Evolutionary conservation across 371 early-diverging fungal species (phyloP), one percentile per base, ranked within the genome.

Genomic region (Actinomortierella wolfii): DNA sequence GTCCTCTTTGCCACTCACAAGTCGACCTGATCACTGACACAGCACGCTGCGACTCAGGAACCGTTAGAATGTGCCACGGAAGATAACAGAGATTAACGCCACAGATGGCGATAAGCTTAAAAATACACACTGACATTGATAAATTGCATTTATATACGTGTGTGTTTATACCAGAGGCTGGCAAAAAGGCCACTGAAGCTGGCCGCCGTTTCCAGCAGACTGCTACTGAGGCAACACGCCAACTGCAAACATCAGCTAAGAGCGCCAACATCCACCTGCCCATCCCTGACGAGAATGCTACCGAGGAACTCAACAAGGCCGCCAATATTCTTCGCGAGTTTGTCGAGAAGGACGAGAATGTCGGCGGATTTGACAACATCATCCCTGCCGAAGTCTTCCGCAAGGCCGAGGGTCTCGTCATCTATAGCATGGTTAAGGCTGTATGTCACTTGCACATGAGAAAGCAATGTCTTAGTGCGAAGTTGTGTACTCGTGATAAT

Each of bases 171-270:
- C 15, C 48, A 73, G 73, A 73, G 28, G 67, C 54, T 5, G 73
- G 73, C 53, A 73, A 73, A 34, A 66, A 59, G 51, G 73, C 73
- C 28, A 49, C 63, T 24, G 73, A 73, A 57, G 73, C 73, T 15
- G 73, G 73, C 21, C 66, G 66, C 24, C 73, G 73, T 8, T 73
- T 73, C 60, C 73, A 73, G 41, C 67, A 73, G 54, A 73, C 73
- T 15, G 73, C 73, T 3, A 6, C 47, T 11, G 47, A 21, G 8
- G 47, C 47, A 15, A 21, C 47, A 3, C 51, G 73, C 34, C 73
- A 73, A 43, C 59, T 73, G 59, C 65, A 65, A 39, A 67, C 66
- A 20, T 62, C 73, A 15, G 73, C 73, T 56, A 73, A 73, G 57
- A 73, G 66, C 25, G 73, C 73, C 56, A 73, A 73, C 64, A 73